A percentile compares a stretch with the other conserved stretches of the same genome.
These are phyloP conservation scores for Eucalyptus pauciflora DNA, from an alignment of 345 rosid genomes.

Conservation along the genomic window DNA sequence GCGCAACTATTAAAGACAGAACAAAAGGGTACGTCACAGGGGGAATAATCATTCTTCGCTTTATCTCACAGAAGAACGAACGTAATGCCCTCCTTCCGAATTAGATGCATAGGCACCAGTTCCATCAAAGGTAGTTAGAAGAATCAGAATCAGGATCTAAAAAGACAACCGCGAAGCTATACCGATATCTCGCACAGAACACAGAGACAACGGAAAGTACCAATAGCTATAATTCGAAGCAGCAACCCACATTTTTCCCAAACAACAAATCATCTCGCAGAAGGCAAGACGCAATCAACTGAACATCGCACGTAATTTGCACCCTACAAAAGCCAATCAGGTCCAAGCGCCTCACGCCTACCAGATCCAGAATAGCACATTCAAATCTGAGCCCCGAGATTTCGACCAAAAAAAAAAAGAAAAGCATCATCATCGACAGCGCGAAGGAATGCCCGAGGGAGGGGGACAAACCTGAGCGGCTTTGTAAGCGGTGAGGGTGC, in stretches of 20 bases:
- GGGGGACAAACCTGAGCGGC: slow-evolving; percentile 27
- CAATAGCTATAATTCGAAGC: neutral
- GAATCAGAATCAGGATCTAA: neutral
- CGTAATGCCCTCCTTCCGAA: neutral
- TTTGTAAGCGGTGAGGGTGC: slow-evolving; percentile 6
- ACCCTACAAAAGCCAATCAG: neutral
- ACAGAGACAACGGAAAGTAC: neutral
- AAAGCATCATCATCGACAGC: neutral
- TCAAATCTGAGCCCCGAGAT: neutral
- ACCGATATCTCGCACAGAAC: neutral
- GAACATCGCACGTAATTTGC: neutral
- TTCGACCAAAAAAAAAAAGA: neutral
- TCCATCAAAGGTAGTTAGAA: neutral
- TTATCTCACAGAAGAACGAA: neutral
- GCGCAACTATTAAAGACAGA: neutral
- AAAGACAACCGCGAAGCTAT: neutral
- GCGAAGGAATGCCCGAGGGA: neutral
- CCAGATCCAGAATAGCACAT: neutral
- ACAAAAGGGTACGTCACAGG: neutral
- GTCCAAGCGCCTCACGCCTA: neutral
- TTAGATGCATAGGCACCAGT: neutral
- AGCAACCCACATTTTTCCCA: neutral
- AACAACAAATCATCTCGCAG: neutral
- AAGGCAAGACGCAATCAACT: neutral
- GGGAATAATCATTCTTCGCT: neutral